These are phyloP conservation scores for Apium graveolens DNA, from an alignment of 129 eudicot species.

Conservation along the genomic window DNA sequence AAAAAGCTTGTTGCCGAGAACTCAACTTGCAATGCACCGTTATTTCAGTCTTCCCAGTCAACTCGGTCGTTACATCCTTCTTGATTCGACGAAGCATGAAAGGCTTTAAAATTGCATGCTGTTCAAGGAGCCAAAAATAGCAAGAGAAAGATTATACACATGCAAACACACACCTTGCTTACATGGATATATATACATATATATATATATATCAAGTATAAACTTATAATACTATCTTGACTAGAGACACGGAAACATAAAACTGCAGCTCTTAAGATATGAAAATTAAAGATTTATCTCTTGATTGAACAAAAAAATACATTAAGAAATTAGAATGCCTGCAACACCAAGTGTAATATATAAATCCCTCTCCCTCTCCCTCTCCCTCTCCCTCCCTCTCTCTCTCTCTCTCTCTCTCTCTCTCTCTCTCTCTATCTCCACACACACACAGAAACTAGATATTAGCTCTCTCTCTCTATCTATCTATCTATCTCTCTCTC, in stretches of 20 bases:
- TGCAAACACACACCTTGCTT: not conserved
- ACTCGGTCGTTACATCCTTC: constrained; percentile 84
- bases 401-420: too few species aligned
- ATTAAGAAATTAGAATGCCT: not conserved
- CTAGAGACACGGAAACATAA: not conserved
- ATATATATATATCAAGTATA: not conserved
- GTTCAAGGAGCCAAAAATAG: constrained; percentile 16
- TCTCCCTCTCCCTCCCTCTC: too few species aligned
- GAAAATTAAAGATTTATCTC: not conserved
- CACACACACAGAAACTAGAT: too few species aligned
- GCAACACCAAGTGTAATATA: not conserved
- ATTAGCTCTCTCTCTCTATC: too few species aligned
- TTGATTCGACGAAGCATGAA: constrained; percentile 96
- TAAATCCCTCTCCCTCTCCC: not conserved
- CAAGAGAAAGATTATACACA: not conserved
- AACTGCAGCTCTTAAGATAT: not conserved
- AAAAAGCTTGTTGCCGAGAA: constrained; percentile 92
- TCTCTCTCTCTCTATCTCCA: too few species aligned
- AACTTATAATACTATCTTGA: not conserved
- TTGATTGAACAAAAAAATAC: not conserved
- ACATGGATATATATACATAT: not conserved
- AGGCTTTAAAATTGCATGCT: constrained; percentile 99
- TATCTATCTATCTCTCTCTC: too few species aligned
- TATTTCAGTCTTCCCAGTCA: constrained; percentile 76
- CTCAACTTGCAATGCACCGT: constrained; percentile 92